A percentile compares a stretch with the other conserved stretches of the same genome.
phyloP scores from a whole-genome alignment of 345 rosid genomes.

The Boechera divaricarpa region DNA sequence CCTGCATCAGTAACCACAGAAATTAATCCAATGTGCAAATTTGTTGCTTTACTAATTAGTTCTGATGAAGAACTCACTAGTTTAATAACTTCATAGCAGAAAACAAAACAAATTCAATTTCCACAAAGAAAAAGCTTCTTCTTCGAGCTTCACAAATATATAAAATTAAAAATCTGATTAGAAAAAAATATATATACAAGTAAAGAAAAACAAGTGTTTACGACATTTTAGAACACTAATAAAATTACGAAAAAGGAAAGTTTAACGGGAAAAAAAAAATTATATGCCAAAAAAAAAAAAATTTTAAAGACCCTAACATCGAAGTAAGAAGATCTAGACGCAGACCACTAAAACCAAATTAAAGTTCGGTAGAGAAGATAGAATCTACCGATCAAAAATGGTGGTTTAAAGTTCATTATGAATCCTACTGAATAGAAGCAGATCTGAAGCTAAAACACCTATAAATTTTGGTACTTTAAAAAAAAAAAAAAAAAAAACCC shows the following conservation, averaged over 20 bases:
- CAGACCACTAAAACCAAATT: background rate
- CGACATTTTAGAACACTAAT: background rate
- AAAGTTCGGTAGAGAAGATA: background rate
- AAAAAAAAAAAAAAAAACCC: slow-evolving; percentile 3
- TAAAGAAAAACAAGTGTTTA: no score
- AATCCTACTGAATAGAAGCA: slow-evolving; percentile 14
- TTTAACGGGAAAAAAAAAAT: background rate
- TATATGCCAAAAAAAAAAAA: background rate
- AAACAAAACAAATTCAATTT: background rate
- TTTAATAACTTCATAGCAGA: background rate
- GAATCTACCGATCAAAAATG: background rate
- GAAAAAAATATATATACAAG: no score
- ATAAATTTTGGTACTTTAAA: background rate
- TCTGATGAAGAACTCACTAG: slow-evolving; percentile 5
- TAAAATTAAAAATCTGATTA: no score
- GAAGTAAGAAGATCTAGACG: slow-evolving; percentile 30
- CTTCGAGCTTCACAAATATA: background rate
- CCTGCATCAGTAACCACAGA: slow-evolving; percentile 16
- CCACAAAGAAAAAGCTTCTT: background rate
- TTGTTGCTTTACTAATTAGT: background rate
- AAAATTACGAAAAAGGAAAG: background rate
- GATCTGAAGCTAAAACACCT: slow-evolving; percentile 41
- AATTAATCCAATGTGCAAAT: background rate
- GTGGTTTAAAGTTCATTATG: background rate
- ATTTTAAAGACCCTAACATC: background rate